phyloP scores from a whole-genome alignment of 257 asterid genomes.

The Mentha longifolia region DNA sequence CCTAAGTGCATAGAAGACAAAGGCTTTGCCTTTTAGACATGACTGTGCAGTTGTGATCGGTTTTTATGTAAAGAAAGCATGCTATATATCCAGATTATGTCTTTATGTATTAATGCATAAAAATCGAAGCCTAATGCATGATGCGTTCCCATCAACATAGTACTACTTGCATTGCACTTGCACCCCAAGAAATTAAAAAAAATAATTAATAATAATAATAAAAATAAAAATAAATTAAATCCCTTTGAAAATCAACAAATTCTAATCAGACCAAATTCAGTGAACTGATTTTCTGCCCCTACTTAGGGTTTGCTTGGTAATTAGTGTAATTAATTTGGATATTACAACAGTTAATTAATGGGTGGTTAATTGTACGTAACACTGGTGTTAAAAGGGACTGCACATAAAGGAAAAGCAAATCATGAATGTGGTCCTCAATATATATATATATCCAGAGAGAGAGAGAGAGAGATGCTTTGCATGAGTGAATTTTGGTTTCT shows the following conservation, averaged over 20 bases:
- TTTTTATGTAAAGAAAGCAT: constrained; percentile 59
- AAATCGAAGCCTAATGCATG: constrained; percentile 42
- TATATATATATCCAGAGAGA: neutral
- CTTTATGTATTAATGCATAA: constrained; percentile 25
- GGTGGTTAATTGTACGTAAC: too few species aligned
- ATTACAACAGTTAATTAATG: neutral
- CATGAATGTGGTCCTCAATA: constrained; percentile 31
- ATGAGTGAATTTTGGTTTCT: constrained; percentile 30
- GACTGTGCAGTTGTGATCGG: constrained; percentile 55
- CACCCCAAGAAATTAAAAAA: neutral
- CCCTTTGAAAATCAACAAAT: neutral
- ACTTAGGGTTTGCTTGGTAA: neutral
- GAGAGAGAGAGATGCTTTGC: constrained; percentile 10
- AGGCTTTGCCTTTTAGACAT: constrained; percentile 52
- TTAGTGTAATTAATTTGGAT: neutral
- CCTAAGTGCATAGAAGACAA: constrained; percentile 56
- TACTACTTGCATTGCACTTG: constrained; percentile 41
- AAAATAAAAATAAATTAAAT: too few species aligned
- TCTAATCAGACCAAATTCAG: neutral
- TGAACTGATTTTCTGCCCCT: neutral
- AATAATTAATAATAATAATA: too few species aligned
- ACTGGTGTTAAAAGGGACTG: too few species aligned
- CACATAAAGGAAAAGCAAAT: neutral
- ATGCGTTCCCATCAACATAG: constrained; percentile 56
- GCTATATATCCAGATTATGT: constrained; percentile 53